Base-by-base conservation (phyloP, 2,329 filamentous ascomycete genomes). In the Dendryphion nanum region DNA sequence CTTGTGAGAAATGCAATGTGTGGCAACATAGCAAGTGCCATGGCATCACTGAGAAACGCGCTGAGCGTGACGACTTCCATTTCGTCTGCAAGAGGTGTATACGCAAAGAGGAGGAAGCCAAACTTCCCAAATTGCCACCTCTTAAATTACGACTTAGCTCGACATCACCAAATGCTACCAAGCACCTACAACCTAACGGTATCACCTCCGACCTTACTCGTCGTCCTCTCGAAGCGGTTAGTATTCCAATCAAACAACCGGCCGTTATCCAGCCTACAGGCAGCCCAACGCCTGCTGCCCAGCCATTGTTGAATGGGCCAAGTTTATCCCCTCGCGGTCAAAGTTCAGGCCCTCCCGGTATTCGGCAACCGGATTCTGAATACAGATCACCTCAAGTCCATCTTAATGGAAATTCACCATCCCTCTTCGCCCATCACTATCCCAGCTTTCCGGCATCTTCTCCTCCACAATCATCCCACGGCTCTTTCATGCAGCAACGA, bases 11-110 rank as follows among this genome's bases (percentile, higher is more conserved):
- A 50, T 98, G 93, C 72, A 94, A 85, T 59, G 84, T 95, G 33
- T 98, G 93, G 93, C 91, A 97, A 63, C 93, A 98, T 61, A 95
- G 89, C 73, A 88, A 86, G 55, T 98, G 93, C 59, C 78, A 95
- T 42, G 85, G 83, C 28, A 86, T 97, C 47, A 78, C 79, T 31
- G 79, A 94, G 53, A 71, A 77, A 42, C 85, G 90, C 45, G 90
- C 89, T 1, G 91, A 95, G 48, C 76, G 82, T 32, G 81, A 88
- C 2, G 86, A 94, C 49, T 97, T 97, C 56, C 82, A 87, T 44
- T 95, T 95, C 57, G 67, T 95, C 48, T 97, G 91, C 69, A 72
- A 72, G 21, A 81, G 84, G 33, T 98, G 93, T 70, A 81, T 79
- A 51, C 81, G 77, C 13, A 83, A 81, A 41, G 79, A 82, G 45